Conservation (phyloP, 2,329 filamentous ascomycete species). For the Cladorrhinum sp. region DNA sequence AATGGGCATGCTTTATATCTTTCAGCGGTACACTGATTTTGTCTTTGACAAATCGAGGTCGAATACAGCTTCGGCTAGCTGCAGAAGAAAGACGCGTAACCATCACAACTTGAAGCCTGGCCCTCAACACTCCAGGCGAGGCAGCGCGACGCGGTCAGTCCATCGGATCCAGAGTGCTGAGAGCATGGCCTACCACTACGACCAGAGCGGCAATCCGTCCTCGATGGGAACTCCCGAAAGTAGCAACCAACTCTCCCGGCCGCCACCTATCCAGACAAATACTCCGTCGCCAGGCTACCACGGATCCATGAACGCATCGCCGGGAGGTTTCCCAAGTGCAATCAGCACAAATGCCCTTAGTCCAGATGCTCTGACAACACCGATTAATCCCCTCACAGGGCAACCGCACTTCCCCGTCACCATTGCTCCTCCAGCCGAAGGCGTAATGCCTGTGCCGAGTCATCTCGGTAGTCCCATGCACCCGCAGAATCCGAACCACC, state of each 20-base stretch:
- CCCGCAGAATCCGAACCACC: neutral
- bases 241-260: neutral
- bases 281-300: constrained; percentile 2
- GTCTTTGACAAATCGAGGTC: constrained; percentile 17
- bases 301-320: neutral
- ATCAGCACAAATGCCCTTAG: neutral
- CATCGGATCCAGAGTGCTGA: constrained; percentile 9
- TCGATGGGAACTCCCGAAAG: constrained; percentile 1
- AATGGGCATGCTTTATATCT: constrained; percentile 4
- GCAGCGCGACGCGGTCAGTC: neutral
- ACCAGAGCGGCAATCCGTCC: neutral
- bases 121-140: neutral
- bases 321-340: neutral
- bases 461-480: neutral
- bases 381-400: neutral
- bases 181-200: constrained; percentile 4
- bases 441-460: neutral
- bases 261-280: neutral
- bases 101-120: constrained; percentile 5
- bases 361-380: neutral
- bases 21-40: constrained; percentile 14
- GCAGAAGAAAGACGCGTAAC: constrained; percentile 4
- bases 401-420: constrained; percentile 1
- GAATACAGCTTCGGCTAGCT: neutral
- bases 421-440: neutral